Conservation (phyloP, 2,329 filamentous ascomycete genomes). For the Lecanosticta acicola region DNA sequence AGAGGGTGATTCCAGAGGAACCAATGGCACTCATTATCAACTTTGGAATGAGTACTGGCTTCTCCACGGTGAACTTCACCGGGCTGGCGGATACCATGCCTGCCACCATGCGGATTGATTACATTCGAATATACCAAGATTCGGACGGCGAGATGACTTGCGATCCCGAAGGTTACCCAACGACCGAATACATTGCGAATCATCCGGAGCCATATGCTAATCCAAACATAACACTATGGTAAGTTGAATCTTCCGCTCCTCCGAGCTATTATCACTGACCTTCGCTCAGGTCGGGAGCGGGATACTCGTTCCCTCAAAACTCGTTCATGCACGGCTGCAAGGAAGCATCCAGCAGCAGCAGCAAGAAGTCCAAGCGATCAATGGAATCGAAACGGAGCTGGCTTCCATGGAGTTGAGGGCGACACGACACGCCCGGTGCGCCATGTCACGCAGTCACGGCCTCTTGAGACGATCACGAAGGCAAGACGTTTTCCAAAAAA, state of each 20-base stretch:
- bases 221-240: slow-evolving; percentile 60
- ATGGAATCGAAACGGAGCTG: slow-evolving; percentile 6
- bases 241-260: slow-evolving; percentile 29
- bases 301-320: slow-evolving; percentile 58
- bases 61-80: slow-evolving; percentile 56
- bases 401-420: slow-evolving; percentile 12
- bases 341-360: slow-evolving; percentile 15
- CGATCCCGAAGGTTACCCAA: slow-evolving; percentile 61
- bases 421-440: neutral
- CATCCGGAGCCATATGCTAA: slow-evolving; percentile 60
- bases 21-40: slow-evolving; percentile 64
- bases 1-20: slow-evolving; percentile 59
- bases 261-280: slow-evolving; percentile 1
- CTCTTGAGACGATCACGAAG: slow-evolving; percentile 5
- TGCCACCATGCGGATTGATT: slow-evolving; percentile 62
- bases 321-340: slow-evolving; percentile 54
- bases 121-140: slow-evolving; percentile 65
- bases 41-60: slow-evolving; percentile 64
- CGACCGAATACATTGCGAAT: slow-evolving; percentile 59
- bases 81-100: slow-evolving; percentile 54
- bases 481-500: slow-evolving; percentile 6
- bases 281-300: slow-evolving; percentile 40
- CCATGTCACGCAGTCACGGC: slow-evolving; percentile 10
- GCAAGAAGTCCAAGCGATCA: slow-evolving; percentile 10
- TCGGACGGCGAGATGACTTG: slow-evolving; percentile 54